Base-by-base conservation (phyloP, 441 rosid genomes). In the Adansonia grandidieri region DNA sequence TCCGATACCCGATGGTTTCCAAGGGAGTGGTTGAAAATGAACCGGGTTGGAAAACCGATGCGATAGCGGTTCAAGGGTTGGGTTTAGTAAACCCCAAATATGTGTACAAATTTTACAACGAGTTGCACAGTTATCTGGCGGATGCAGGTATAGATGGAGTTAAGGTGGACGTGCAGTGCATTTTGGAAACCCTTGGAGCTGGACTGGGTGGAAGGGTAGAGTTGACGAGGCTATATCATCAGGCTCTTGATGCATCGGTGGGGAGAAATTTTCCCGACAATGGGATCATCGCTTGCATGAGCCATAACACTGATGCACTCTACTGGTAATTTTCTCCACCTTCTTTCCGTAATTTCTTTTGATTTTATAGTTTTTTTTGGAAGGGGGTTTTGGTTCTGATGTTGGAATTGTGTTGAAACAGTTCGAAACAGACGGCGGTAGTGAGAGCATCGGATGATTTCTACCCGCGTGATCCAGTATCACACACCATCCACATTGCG, bases 261-360 rank as follows among this genome's bases (percentile, higher is more conserved):
- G 89, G 94, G 0, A 83, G 85, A 78, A 92, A 91, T 71, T 96
- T 96, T 80, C 92, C 92, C 0, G 97, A 91, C 22, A 96, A 96
- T 84, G 99, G 98, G 0, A 88, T 90, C 87, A 90, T 96, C 53
- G 96, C 98, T 19, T 96, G 98, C 80, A 96, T 96, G 99, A 89
- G 99, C 72, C 99, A 96, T 51, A 93, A 91, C 51, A 96, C 95
- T 0, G 99, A 96, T 84, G 95, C 97, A 19, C 91, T 96, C 11
- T 96, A 96, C 86, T 92, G 97, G 98, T 93, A 75, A 71, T 75
- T 66, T 9, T 2, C 37, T 42, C 17, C 63, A 6, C 71, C 17
- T 20, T 14, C 14, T 37, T 50, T 15, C 14, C 7, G 7, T 28
- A 19, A 24, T 15, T 37, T 28, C 6, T 9, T 51, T 51, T 71